Percentiles rank a stretch among this genome's conserved stretches.
Evolutionary conservation across 2,329 filamentous ascomycete species (phyloP).

Genomic region (Pseudonectria buxi): DNA sequence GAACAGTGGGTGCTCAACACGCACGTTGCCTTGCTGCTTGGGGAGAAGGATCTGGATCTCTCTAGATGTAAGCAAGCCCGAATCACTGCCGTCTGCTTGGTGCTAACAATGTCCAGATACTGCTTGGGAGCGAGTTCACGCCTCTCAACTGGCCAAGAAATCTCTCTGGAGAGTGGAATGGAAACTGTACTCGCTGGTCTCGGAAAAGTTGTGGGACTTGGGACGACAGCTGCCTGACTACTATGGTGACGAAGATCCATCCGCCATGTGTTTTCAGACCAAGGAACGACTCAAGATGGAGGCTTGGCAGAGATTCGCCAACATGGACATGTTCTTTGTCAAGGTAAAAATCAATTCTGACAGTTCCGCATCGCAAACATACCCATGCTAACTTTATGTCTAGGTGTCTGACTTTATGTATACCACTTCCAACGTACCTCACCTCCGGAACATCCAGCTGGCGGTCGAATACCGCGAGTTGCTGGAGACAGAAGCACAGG

Average conservation of each 20-base stretch:
- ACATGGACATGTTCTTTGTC: constrained; percentile 60
- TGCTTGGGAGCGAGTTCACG: constrained; percentile 50
- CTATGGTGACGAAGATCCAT: constrained; percentile 42
- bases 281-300: constrained; percentile 42
- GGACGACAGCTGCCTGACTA: constrained; percentile 46
- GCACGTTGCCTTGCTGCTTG: constrained; percentile 55
- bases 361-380: neutral
- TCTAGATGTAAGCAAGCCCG: constrained; percentile 46
- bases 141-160: constrained; percentile 47
- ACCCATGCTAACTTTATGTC: constrained; percentile 6
- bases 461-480: constrained; percentile 55
- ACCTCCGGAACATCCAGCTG: constrained; percentile 50
- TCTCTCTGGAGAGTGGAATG: constrained; percentile 55
- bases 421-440: constrained; percentile 49
- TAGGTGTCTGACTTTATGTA: constrained; percentile 57
- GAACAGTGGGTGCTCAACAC: constrained; percentile 62
- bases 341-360: constrained; percentile 40
- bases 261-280: constrained; percentile 34
- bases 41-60: constrained; percentile 56
- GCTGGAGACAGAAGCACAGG: constrained; percentile 42
- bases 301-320: constrained; percentile 47
- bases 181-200: constrained; percentile 48
- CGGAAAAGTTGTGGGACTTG: constrained; percentile 43
- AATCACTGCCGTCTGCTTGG: neutral
- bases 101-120: constrained; percentile 38